These are phyloP conservation scores for Cutaneotrichosporon spelunceum DNA, from an alignment of 1,284 basidiomycete species.

Conservation along the genomic window DNA sequence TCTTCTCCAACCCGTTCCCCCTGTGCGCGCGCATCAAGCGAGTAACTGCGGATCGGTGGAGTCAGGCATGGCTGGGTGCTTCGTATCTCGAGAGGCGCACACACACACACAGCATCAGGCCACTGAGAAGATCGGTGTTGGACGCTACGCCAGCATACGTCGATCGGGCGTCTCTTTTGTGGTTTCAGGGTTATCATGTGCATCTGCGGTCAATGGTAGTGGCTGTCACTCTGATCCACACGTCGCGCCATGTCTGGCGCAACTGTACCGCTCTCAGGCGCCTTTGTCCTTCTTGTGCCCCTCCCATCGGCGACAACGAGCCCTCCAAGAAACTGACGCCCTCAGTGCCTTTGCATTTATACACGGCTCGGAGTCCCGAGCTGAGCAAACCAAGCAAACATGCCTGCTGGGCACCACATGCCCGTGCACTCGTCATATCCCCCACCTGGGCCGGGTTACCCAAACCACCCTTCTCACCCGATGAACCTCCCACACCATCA, in stretches of 20 bases:
- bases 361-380: not conserved
- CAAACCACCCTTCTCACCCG: conserved; percentile 22
- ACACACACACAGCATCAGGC: not conserved
- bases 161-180: not conserved
- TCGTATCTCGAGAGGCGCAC: not conserved
- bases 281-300: not conserved
- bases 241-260: not conserved
- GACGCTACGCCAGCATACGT: not conserved
- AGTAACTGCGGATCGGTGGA: not conserved
- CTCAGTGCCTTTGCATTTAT: not conserved
- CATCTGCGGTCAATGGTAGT: not conserved
- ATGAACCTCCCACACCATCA: conserved; percentile 29
- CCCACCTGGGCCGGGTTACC: conserved; percentile 21
- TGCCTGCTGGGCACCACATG: conserved; percentile 24
- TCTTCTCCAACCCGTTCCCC: not conserved
- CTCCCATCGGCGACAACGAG: not conserved
- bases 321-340: not conserved
- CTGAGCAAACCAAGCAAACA: conserved; percentile 8
- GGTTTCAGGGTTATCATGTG: not conserved
- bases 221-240: not conserved
- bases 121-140: not conserved
- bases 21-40: not conserved
- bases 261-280: not conserved
- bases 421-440: conserved; percentile 26
- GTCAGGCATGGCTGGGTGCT: not conserved